A percentile compares a stretch with the other conserved stretches of the same genome.
phyloP scores from a whole-genome alignment of 495 filamentous ascomycete species.

The Talaromyces nanjingensis region DNA sequence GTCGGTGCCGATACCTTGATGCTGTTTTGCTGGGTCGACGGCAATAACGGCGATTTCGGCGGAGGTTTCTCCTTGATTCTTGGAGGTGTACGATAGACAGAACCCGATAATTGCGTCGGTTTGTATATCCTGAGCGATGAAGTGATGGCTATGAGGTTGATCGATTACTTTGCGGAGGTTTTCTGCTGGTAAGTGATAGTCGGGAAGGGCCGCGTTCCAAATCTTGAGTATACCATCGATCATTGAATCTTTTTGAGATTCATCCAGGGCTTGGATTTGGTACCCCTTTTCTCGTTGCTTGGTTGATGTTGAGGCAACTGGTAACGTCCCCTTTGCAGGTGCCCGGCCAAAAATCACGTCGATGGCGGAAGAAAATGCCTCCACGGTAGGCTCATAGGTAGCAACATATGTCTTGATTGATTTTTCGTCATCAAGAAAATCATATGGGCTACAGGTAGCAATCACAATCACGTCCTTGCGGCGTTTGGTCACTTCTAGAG shows the following conservation, averaged over 20 bases:
- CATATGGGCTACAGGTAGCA: slow-evolving; percentile 42
- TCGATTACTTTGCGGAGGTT: slow-evolving; percentile 23
- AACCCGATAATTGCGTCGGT: slow-evolving; percentile 30
- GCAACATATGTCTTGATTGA: slow-evolving; percentile 36
- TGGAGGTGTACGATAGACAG: slow-evolving; percentile 31
- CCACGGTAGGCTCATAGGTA: slow-evolving; percentile 42
- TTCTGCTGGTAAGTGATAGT: slow-evolving; percentile 26
- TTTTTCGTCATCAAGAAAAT: slow-evolving; percentile 34
- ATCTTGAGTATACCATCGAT: slow-evolving; percentile 21
- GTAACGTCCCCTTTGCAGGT: slow-evolving; percentile 28
- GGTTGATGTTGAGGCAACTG: slow-evolving; percentile 18
- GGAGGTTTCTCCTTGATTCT: slow-evolving; percentile 17
- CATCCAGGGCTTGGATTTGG: not conserved
- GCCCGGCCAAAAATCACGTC: slow-evolving; percentile 33
- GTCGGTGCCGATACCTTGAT: slow-evolving; percentile 36
- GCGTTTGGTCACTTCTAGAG: slow-evolving; percentile 24
- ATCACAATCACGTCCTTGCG: slow-evolving; percentile 28
- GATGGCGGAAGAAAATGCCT: slow-evolving; percentile 35
- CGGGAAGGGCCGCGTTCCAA: slow-evolving; percentile 38
- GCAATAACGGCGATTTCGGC: slow-evolving; percentile 35
- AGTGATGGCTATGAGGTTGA: slow-evolving; percentile 23
- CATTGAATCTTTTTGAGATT: not conserved
- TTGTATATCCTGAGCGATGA: slow-evolving; percentile 24
- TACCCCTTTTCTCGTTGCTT: not conserved
- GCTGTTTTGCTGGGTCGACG: slow-evolving; percentile 30